Evolutionary conservation across 768 basidiomycete genomes (phyloP).

Genomic region (Phaffia tasmanica): DNA sequence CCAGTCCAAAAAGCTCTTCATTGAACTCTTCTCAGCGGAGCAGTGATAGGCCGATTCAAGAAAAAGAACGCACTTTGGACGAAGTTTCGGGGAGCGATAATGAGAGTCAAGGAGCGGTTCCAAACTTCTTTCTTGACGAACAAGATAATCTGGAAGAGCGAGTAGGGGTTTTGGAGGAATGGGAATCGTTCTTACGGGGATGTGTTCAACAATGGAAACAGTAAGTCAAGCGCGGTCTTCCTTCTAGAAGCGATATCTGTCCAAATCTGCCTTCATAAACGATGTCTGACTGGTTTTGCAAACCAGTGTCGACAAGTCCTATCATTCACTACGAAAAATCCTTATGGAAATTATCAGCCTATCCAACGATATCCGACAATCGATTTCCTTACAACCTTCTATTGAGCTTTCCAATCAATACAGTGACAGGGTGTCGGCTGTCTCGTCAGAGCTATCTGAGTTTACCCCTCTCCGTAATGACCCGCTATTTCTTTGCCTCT

Average conservation of each 20-base stretch:
- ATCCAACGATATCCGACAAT: slow-evolving; percentile 10
- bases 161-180: not conserved
- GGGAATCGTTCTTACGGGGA: not conserved
- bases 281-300: not conserved
- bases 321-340: slow-evolving; percentile 14
- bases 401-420: not conserved
- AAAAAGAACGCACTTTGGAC: not conserved
- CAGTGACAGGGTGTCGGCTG: not conserved
- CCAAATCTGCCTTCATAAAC: not conserved
- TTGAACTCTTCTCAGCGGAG: too few relatives aligned
- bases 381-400: slow-evolving; percentile 11
- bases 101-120: slow-evolving; percentile 11
- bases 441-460: slow-evolving; percentile 2
- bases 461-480: not conserved
- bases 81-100: not conserved
- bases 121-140: slow-evolving; percentile 25
- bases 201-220: slow-evolving; percentile 20
- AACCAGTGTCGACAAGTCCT: slow-evolving; percentile 18
- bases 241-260: not conserved
- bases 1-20: not conserved
- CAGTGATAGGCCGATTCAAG: too few relatives aligned
- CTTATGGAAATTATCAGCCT: not conserved
- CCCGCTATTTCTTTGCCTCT: not conserved
- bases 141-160: slow-evolving; percentile 19
- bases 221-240: not conserved